phyloP scores from a whole-genome alignment of 2,329 filamentous ascomycete species.

The Eurotiales sp. region DNA sequence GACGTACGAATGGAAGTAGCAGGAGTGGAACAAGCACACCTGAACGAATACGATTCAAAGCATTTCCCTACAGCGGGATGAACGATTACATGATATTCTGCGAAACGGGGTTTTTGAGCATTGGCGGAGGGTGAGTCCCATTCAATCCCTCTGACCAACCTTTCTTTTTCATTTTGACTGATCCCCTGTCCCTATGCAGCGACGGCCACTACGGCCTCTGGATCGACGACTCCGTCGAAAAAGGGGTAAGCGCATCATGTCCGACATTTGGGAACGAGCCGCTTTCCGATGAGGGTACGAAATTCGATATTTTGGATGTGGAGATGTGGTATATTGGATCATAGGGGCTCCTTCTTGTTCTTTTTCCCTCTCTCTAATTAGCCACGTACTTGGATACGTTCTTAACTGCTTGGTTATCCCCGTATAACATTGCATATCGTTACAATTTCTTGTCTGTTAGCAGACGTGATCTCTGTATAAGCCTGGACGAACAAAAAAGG shows the following conservation, averaged over 20 bases:
- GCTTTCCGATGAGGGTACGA: slow-evolving; percentile 85
- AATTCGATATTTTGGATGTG: slow-evolving; percentile 85
- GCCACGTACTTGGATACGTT: neutral
- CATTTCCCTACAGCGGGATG: slow-evolving; percentile 90
- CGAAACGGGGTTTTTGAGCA: slow-evolving; percentile 75
- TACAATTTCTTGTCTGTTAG: too few relatives aligned
- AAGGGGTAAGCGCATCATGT: slow-evolving; percentile 77
- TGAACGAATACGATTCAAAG: slow-evolving; percentile 87
- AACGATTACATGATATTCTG: slow-evolving; percentile 98
- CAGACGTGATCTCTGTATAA: too few relatives aligned
- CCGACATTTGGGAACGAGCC: slow-evolving; percentile 94
- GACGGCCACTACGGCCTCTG: slow-evolving; percentile 92
- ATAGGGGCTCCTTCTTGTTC: too few relatives aligned
- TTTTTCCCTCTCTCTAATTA: too few relatives aligned
- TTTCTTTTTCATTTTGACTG: neutral
- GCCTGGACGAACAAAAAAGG: too few relatives aligned
- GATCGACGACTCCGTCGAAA: slow-evolving; percentile 81
- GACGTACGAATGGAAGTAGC: slow-evolving; percentile 21
- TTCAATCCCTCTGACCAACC: neutral
- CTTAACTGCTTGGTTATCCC: too few relatives aligned
- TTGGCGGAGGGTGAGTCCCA: slow-evolving; percentile 74
- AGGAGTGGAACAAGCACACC: slow-evolving; percentile 54
- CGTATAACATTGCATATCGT: too few relatives aligned
- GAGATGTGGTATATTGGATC: slow-evolving; percentile 88
- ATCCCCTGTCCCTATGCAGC: slow-evolving; percentile 20